Conservation (phyloP, 2,329 filamentous ascomycete genomes). For the Verticillium isaacii region DNA sequence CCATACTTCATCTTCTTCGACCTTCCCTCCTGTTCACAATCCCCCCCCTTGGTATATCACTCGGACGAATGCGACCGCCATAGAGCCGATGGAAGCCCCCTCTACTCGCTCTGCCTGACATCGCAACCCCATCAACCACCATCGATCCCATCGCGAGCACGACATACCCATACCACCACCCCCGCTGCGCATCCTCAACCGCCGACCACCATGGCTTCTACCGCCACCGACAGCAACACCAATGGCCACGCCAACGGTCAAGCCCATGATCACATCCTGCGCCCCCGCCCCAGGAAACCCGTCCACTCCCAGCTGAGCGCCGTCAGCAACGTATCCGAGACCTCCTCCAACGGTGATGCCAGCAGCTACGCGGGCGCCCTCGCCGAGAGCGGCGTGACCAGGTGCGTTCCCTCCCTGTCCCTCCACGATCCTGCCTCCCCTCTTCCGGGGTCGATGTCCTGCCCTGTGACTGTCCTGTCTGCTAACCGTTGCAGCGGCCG, state of each 20-base stretch:
- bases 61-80: background rate
- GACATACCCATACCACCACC: background rate
- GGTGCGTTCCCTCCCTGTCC: conserved; percentile 2
- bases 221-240: conserved; percentile 11
- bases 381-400: conserved; percentile 9
- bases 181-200: background rate
- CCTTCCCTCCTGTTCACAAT: background rate
- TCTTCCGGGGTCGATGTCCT: background rate
- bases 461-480: background rate
- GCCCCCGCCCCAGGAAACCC: conserved; percentile 45
- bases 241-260: conserved; percentile 19
- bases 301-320: conserved; percentile 34
- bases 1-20: background rate
- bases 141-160: background rate
- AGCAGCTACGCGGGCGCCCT: conserved; percentile 4
- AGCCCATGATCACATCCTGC: conserved; percentile 36
- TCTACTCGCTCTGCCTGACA: background rate
- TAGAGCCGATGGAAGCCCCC: background rate
- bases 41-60: background rate
- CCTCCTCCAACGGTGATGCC: conserved; percentile 7
- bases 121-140: background rate
- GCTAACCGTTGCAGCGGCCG: conserved; percentile 54
- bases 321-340: conserved; percentile 7
- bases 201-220: background rate
- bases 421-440: background rate